Evolutionary conservation across 805 yeast species (phyloP), one percentile per base, ranked within the genome.

Genomic region (Yarrowia sp.): DNA sequence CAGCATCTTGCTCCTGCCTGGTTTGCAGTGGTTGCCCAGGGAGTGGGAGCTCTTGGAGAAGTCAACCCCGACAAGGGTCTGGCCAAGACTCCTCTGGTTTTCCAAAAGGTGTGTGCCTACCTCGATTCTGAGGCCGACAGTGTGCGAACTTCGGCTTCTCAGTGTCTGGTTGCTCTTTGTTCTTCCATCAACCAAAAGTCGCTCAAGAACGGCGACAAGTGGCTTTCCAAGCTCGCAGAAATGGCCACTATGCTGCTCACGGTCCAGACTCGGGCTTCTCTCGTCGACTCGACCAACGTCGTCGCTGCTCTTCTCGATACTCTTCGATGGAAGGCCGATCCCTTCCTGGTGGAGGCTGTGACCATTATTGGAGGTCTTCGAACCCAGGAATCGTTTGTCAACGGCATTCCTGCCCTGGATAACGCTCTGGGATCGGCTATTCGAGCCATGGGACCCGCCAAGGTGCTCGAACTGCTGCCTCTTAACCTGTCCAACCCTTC

Each of bases 11-110:
- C 93, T 1, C 97, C 96, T 14, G 84, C 97, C 12, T 95, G 99
- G 99, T 82, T 92, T 44, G 97, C 98, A 1, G 96, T 92, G 21
- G 83, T 93, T 49, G 95, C 97, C 9, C 92, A 91, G 71, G 96
- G 93, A 52, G 78, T 83, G 52, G 76, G 82, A 3, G 78, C 88
- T 0, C 85, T 83, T 68, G 76, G 88, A 5, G 75, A 74, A n/a
- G 77, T 82, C 46, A 82, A 84, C 65, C 81, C 86, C 6, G 68
- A 77, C 17, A 76, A 79, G 43, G 85, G 89, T 63, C 73, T 92
- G 35, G 69, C 75, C 32, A 84, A 83, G 68, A 72, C 89, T 8
- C 88, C 91, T 10, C 76, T 77, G 24, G 75, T 85, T n/a, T 81
- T 87, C 70, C 75, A 82, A 22, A 77, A 81, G 3, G 83, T 92